Base-by-base conservation (phyloP, 495 filamentous ascomycete genomes). In the Stereocaulon alpinum region DNA sequence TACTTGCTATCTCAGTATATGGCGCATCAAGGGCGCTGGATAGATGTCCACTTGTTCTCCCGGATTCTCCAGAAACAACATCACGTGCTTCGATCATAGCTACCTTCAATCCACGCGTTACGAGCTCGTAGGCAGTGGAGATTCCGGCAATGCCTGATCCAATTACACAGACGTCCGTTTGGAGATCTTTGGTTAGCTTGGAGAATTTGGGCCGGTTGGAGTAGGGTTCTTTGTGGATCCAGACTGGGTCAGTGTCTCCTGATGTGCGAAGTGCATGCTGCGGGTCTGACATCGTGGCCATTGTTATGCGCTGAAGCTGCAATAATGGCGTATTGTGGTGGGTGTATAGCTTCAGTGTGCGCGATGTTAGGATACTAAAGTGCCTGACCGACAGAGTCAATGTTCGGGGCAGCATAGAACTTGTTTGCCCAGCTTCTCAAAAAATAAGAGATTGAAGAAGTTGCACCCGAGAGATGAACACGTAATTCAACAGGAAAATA, bases 91-190 rank as follows among this genome's bases (percentile, higher is more conserved):
- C 81, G 43, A 82, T 68, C 61, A 82, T 70, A n/a, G 70, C 69
- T 6, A 82, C 78, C 0, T 68, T 55, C 37, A 73, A 62, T 27
- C 79, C 80, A 17, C 76, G 72, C n/a, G 29, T 64, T 54, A 82
- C 70, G 0, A 80, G 73, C 63, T 83, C 80, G 55, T 81, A 81
- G 4, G 80, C 79, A 7, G 67, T 70, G 3, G 72, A 73, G 30
- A 83, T 74, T 10, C 80, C 81, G 10, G 78, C 67, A 53, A 82
- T 82, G 37, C 81, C 79, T 32, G 77, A 73, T 15, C 81, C 80
- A 59, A 84, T 68, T 52, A 84, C 70, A 65, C 71, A 73, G 1
- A 80, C 68, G 51, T 81, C 78, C 0, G 72, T 74, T 11, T 69
- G 56, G 24, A 71, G 40, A 55, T 71, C 64, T 17, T 64, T 34